Percentiles rank a stretch among this genome's conserved stretches.
Conservation (phyloP, 1,139 yeast species). For the Pichia sorboxylosa region DNA sequence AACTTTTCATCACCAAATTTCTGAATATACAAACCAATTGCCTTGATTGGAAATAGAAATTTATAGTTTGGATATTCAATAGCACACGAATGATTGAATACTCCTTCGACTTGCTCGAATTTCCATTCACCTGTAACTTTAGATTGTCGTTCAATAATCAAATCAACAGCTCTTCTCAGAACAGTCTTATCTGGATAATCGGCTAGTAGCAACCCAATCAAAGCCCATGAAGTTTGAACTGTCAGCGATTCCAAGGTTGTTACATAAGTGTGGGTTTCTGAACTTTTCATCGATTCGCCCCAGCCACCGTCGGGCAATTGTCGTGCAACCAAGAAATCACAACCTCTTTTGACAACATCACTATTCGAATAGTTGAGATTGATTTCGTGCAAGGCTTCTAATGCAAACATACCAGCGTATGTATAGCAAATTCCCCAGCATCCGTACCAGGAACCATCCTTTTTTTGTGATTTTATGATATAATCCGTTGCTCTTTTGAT, state of each 20-base stretch:
- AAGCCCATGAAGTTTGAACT: constrained; percentile 91
- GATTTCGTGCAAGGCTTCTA: constrained; percentile 75
- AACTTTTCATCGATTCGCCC: constrained; percentile 82
- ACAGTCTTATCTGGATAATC: constrained; percentile 62
- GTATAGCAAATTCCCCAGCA: constrained; percentile 97
- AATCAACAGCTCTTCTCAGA: constrained; percentile 49
- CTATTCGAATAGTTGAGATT: constrained; percentile 54
- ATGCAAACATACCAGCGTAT: constrained; percentile 96
- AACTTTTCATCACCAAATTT: constrained; percentile 15
- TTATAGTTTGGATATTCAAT: constrained; percentile 93
- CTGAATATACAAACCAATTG: constrained; percentile 61
- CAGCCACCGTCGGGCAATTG: constrained; percentile 92
- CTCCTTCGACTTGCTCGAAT: constrained; percentile 85
- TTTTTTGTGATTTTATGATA: constrained; percentile 53
- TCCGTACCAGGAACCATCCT: constrained; percentile 96
- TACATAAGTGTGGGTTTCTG: constrained; percentile 76
- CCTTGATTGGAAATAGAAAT: constrained; percentile 84
- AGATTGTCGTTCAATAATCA: constrained; percentile 64
- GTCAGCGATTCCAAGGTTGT: constrained; percentile 48
- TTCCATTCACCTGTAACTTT: constrained; percentile 71
- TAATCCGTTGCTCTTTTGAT: constrained; percentile 65
- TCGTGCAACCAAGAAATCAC: constrained; percentile 68
- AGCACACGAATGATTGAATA: constrained; percentile 85
- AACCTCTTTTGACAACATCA: constrained; percentile 55
- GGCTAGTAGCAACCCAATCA: constrained; percentile 72